Percentiles rank a stretch among this genome's conserved stretches.
Evolutionary conservation across 2,329 filamentous ascomycete genomes (phyloP).

Genomic region (Calonectria leucothoes): DNA sequence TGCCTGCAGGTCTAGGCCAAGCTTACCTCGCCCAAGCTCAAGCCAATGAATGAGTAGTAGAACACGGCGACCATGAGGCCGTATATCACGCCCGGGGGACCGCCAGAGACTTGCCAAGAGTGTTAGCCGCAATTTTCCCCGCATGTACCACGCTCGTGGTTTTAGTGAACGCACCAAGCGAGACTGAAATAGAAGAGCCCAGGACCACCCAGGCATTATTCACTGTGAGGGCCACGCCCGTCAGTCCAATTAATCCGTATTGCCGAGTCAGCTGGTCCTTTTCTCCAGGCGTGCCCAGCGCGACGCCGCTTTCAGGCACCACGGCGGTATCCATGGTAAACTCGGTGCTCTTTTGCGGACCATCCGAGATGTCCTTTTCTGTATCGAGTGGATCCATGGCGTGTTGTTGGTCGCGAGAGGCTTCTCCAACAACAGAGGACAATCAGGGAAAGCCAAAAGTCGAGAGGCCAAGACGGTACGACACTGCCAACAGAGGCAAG

Average conservation of each 20-base stretch:
- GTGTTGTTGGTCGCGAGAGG: background rate
- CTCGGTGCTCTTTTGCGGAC: conserved; percentile 17
- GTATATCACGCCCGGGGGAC: conserved; percentile 38
- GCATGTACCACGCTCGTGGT: background rate
- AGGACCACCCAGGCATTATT: conserved; percentile 43
- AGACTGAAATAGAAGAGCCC: conserved; percentile 39
- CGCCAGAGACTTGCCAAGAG: conserved; percentile 32
- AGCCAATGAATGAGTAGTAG: conserved; percentile 39
- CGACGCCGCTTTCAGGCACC: conserved; percentile 21
- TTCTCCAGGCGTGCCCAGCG: conserved; percentile 35
- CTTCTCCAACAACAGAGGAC: too few species aligned
- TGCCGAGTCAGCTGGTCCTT: conserved; percentile 36
- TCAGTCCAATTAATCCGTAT: conserved; percentile 38
- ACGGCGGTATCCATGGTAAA: conserved; percentile 21
- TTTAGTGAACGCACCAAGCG: conserved; percentile 16
- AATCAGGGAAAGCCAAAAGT: too few species aligned
- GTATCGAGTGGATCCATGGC: background rate
- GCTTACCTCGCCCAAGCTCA: conserved; percentile 38
- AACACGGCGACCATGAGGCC: conserved; percentile 35
- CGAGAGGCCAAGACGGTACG: too few species aligned
- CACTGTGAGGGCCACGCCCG: conserved; percentile 40
- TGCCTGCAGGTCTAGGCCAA: background rate
- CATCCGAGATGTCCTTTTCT: conserved; percentile 18
- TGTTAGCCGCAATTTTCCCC: conserved; percentile 2
- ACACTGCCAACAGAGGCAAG: background rate